Base-by-base conservation (phyloP, 2,329 filamentous ascomycete species). In the Ilyonectria mors-panacis region DNA sequence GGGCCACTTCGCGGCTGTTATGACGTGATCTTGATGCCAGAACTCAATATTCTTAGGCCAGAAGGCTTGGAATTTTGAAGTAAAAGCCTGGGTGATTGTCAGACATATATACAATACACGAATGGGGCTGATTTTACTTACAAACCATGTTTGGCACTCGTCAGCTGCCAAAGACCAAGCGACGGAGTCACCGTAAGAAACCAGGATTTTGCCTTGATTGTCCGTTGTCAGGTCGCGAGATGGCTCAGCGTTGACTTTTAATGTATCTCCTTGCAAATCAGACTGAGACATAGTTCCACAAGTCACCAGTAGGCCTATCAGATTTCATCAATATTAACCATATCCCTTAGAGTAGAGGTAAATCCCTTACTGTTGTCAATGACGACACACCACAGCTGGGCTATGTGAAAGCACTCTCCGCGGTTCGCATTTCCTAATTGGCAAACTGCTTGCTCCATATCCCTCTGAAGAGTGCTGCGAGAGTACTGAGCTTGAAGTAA, bases 331-430 rank as follows among this genome's bases (percentile, higher is more conserved):
- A 48, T 12, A 15, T 66, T 37, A 66, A 63, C n/a, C n/a, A 19
- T 13, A 6, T 21, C n/a, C 17, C 6, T 9, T 39, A 23, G 8
- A 13, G 13, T 6, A 10, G 13, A 6, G 13, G 13, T 6, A 13
- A 10, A 6, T 4, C 5, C 10, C 81, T 71, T 73, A 85, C 84
- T 79, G 50, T 85, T 81, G 45, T 82, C 81, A 1, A 87, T 66
- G 7, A 85, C 75, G 6, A 87, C 69, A 66, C 81, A 83, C 85
- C 85, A 87, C 10, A 85, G 62, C 68, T 87, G 85, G 1, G 81
- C 77, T 50, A 86, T 81, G 62, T 87, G 84, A 61, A 85, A 86
- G 59, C 84, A 86, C 19, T 81, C 72, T 2, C 77, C 79, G 10
- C 76, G 68, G 1, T 77, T 77, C 3, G 77, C 78, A 45, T 78